Evolutionary conservation across 768 basidiomycete species (phyloP).

Genomic region (Vararia minispora): DNA sequence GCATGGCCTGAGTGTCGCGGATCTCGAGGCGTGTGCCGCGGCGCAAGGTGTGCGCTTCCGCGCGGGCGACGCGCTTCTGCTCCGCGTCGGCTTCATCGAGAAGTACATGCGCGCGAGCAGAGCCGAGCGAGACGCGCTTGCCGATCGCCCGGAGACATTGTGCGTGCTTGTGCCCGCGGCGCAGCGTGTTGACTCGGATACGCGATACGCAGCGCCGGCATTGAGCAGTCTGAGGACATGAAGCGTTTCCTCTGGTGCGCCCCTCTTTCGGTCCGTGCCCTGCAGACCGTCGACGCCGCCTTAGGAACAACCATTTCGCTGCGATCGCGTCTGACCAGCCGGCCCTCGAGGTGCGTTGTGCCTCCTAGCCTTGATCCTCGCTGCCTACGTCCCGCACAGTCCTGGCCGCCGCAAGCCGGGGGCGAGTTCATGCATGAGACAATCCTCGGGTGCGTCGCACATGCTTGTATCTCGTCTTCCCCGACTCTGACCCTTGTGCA

Average conservation of each 20-base stretch:
- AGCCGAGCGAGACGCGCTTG: conserved; percentile 33
- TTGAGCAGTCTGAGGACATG: conserved; percentile 61
- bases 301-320: conserved; percentile 70
- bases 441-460: conserved; percentile 38
- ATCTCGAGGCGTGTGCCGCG: conserved; percentile 48
- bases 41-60: conserved; percentile 47
- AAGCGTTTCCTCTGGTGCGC: conserved; percentile 60
- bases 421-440: conserved; percentile 46
- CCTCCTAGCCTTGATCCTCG: not conserved
- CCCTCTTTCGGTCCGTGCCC: not conserved
- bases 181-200: not conserved
- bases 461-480: not conserved
- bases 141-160: conserved; percentile 38
- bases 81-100: conserved; percentile 53
- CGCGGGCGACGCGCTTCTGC: conserved; percentile 47
- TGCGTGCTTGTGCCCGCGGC: conserved; percentile 20
- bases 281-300: not conserved
- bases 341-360: conserved; percentile 38
- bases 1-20: conserved; percentile 38
- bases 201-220: conserved; percentile 39
- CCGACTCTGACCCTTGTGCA: not conserved
- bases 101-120: conserved; percentile 35
- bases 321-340: conserved; percentile 62
- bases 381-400: conserved; percentile 22
- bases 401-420: conserved; percentile 42